phyloP scores from a whole-genome alignment of 2,329 filamentous ascomycete genomes.

The Exophiala spinifera region DNA sequence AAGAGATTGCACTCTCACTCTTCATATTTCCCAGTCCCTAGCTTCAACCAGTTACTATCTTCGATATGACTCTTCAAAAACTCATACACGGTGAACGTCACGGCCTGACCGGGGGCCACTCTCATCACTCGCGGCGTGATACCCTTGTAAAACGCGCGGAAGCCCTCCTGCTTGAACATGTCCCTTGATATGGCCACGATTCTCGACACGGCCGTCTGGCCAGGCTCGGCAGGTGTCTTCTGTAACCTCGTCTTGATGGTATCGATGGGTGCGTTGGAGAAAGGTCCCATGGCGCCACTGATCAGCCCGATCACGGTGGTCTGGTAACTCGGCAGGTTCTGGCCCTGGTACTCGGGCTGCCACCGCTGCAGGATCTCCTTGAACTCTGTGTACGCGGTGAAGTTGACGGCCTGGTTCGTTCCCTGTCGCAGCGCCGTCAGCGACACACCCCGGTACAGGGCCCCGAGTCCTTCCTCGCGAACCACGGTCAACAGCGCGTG shows the following conservation, averaged over 20 bases:
- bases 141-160: conserved; percentile 96
- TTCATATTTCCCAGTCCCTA: conserved; percentile 64
- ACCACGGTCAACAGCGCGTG: conserved; percentile 81
- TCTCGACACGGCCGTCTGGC: conserved; percentile 74
- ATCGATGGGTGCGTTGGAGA: conserved; percentile 96
- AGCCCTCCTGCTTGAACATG: conserved; percentile 91
- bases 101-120: conserved; percentile 89
- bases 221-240: conserved; percentile 77
- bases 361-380: conserved; percentile 71
- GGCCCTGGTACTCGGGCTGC: conserved; percentile 66
- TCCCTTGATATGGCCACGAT: conserved; percentile 75
- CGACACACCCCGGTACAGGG: conserved; percentile 88
- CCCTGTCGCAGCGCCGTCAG: conserved; percentile 92
- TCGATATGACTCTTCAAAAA: conserved; percentile 71
- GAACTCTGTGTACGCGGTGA: conserved; percentile 94
- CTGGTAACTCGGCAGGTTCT: conserved; percentile 77
- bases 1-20: conserved; percentile 47
- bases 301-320: conserved; percentile 89
- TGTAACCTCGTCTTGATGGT: conserved; percentile 98
- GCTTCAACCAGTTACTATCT: conserved; percentile 54
- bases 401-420: conserved; percentile 97
- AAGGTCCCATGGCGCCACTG: conserved; percentile 88
- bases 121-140: conserved; percentile 97
- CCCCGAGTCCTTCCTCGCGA: conserved; percentile 81
- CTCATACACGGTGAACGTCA: conserved; percentile 74